Evolutionary conservation across 371 early-diverging fungal genomes (phyloP).

Genomic region (Rhizopus arrhizus): DNA sequence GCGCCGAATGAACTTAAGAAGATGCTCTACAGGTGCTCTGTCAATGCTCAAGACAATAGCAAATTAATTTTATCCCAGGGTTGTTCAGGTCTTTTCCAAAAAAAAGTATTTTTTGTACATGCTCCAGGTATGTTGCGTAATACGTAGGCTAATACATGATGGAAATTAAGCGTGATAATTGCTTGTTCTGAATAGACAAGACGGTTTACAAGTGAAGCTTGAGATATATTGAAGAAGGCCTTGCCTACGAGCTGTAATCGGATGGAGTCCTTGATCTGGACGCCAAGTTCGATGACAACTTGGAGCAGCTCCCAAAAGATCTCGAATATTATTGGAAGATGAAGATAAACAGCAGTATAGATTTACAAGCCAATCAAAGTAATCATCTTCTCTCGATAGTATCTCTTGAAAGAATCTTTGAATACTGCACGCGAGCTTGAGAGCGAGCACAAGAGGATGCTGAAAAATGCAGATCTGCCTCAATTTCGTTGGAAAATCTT

Average conservation of each 20-base stretch:
- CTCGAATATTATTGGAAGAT: too few species aligned
- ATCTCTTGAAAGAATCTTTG: too few species aligned
- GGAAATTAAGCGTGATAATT: neutral
- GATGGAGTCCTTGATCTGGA: neutral
- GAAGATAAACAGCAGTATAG: too few species aligned
- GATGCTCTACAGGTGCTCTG: neutral
- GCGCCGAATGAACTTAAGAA: too few species aligned
- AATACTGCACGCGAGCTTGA: too few species aligned
- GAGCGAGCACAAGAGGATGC: too few species aligned
- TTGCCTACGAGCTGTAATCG: constrained; percentile 2
- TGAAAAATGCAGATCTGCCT: neutral
- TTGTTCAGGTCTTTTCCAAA: neutral
- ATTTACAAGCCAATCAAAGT: too few species aligned
- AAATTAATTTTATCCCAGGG: neutral
- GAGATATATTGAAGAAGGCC: neutral
- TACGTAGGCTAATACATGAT: neutral
- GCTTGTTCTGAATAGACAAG: constrained; percentile 2
- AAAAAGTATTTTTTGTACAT: constrained; percentile 8
- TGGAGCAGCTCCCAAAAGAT: too few species aligned
- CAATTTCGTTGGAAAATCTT: too few species aligned
- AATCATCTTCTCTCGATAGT: too few species aligned
- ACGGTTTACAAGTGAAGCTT: constrained; percentile 5
- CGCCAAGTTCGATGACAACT: too few species aligned
- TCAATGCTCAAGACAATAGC: constrained; percentile 5
- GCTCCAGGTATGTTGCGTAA: constrained; percentile 4